Evolutionary conservation across 2,329 filamentous ascomycete genomes (phyloP).

Genomic region (Cytospora mali): DNA sequence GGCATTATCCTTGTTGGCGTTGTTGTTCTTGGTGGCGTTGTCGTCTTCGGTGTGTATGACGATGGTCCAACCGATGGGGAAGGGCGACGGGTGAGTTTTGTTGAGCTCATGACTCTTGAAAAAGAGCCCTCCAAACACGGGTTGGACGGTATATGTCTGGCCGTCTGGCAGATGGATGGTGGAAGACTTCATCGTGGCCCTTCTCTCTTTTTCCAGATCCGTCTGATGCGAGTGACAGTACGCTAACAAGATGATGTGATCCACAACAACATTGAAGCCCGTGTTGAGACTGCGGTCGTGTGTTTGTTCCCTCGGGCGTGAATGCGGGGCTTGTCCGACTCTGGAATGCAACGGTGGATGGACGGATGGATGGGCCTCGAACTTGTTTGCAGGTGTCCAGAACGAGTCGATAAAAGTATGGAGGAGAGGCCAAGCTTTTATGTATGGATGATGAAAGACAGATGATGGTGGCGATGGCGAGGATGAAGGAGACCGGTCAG

Average conservation of each 20-base stretch:
- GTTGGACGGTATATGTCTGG: conserved; percentile 76
- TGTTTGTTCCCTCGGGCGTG: background rate
- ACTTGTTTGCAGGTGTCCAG: background rate
- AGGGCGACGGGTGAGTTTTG: conserved; percentile 64
- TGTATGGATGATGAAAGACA: background rate
- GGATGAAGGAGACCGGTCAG: background rate
- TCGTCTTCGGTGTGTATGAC: conserved; percentile 73
- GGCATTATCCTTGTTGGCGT: conserved; percentile 36
- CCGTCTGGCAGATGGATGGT: conserved; percentile 82
- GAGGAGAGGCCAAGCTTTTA: no score
- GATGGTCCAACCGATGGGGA: conserved; percentile 88
- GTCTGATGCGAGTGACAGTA: background rate
- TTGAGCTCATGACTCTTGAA: conserved; percentile 83
- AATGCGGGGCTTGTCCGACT: background rate
- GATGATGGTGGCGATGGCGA: background rate
- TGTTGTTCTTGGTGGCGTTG: conserved; percentile 34
- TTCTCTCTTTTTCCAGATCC: background rate
- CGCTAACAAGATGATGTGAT: background rate
- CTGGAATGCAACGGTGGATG: no score
- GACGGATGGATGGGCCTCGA: no score
- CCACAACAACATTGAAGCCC: background rate
- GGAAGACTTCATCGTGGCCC: conserved; percentile 31
- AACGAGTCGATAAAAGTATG: no score
- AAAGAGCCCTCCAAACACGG: conserved; percentile 87
- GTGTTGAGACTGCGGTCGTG: background rate